phyloP scores from a whole-genome alignment of 2,329 filamentous ascomycete species.

The Trichoderma breve region DNA sequence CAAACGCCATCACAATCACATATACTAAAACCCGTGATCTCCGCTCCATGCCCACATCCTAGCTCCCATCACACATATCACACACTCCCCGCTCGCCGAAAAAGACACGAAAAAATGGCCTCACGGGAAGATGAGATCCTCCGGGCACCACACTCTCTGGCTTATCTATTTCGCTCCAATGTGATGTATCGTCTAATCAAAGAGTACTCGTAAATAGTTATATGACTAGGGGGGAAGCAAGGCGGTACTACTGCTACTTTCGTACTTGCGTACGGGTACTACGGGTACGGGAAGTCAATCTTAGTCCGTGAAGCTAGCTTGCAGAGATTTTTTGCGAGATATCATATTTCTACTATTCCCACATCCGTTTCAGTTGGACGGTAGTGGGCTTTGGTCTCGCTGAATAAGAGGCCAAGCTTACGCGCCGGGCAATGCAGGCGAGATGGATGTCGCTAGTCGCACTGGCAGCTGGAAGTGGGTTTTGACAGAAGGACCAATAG shows the following conservation, averaged over 20 bases:
- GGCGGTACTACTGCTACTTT: not conserved
- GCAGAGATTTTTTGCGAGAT: not conserved
- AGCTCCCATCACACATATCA: slow-evolving; percentile 12
- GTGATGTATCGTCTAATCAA: not conserved
- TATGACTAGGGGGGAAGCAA: not conserved
- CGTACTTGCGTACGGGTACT: not conserved
- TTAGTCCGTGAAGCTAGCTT: not conserved
- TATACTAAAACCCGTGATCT: slow-evolving; percentile 16
- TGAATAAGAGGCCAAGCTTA: slow-evolving; percentile 5
- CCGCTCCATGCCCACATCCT: slow-evolving; percentile 12
- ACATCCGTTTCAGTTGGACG: not conserved
- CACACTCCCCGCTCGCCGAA: not conserved
- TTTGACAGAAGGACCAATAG: not conserved
- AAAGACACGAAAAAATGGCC: not conserved
- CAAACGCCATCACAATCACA: not conserved
- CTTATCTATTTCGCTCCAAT: not conserved
- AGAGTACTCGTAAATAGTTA: not conserved
- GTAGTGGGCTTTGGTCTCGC: not conserved
- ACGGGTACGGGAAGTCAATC: slow-evolving; percentile 2
- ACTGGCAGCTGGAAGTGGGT: not conserved
- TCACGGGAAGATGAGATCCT: not conserved
- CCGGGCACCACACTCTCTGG: not conserved
- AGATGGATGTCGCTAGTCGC: not conserved
- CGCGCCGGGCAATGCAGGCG: slow-evolving; percentile 10
- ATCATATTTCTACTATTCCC: not conserved